These are phyloP conservation scores for Wickerhamomyces kurtzmanii DNA, from an alignment of 805 yeast genomes.

Conservation along the genomic window DNA sequence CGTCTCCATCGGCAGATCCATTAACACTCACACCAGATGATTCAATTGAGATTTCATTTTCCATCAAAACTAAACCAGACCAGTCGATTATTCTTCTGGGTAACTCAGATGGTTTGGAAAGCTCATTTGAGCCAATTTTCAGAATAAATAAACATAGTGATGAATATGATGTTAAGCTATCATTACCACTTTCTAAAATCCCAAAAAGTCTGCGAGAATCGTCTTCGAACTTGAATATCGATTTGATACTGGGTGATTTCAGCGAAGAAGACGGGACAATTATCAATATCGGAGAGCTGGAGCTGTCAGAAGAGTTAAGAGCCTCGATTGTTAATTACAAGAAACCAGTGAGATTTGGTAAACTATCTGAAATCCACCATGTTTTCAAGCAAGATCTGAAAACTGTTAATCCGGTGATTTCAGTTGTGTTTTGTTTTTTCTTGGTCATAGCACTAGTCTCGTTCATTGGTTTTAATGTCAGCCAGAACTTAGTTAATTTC, in stretches of 20 bases:
- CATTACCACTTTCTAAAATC: constrained; percentile 10
- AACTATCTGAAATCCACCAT: constrained; percentile 17
- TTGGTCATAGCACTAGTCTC: constrained; percentile 7
- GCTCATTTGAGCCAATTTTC: constrained; percentile 14
- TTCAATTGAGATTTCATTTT: constrained; percentile 12
- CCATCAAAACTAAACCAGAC: constrained; percentile 12
- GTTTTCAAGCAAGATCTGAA: constrained; percentile 14
- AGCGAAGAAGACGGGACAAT: constrained; percentile 3
- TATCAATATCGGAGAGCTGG: constrained; percentile 10
- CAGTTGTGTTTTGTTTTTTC: constrained; percentile 9
- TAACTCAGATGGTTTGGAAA: constrained; percentile 12
- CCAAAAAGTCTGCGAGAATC: constrained; percentile 14
- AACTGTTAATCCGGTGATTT: constrained; percentile 10
- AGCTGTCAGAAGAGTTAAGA: constrained; percentile 9
- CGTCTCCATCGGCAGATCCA: too few species aligned
- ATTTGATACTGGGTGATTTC: constrained; percentile 10
- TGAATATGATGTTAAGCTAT: constrained; percentile 5
- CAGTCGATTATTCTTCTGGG: constrained; percentile 13
- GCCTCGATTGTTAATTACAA: constrained; percentile 5
- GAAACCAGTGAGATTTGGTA: constrained; percentile 11
- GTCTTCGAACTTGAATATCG: constrained; percentile 6
- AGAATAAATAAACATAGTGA: constrained; percentile 5
- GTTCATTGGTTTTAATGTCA: constrained; percentile 10
- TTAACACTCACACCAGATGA: too few species aligned
- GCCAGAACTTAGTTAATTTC: constrained; percentile 12